These are phyloP conservation scores for Neonectria magnoliae DNA, from an alignment of 2,329 filamentous ascomycete genomes.

Conservation along the genomic window DNA sequence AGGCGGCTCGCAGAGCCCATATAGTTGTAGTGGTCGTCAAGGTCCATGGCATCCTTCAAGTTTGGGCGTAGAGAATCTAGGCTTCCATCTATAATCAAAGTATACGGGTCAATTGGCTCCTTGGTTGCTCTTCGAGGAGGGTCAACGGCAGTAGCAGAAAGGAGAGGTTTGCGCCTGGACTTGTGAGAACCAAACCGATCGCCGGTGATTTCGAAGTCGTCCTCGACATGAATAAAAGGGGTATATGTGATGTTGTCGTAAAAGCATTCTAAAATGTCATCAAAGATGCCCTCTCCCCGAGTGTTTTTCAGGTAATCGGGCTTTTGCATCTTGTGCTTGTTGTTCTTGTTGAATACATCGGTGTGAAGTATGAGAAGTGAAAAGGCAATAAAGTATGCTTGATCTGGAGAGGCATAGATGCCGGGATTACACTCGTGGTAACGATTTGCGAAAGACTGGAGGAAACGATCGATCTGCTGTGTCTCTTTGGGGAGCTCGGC, in stretches of 20 bases:
- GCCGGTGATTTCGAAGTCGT: slow-evolving; percentile 83
- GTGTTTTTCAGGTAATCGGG: slow-evolving; percentile 95
- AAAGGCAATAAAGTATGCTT: slow-evolving; percentile 98
- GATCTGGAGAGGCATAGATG: slow-evolving; percentile 88
- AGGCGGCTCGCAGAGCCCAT: slow-evolving; percentile 79
- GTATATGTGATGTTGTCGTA: slow-evolving; percentile 99
- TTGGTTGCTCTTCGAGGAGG: slow-evolving; percentile 71
- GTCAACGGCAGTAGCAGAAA: slow-evolving; percentile 67
- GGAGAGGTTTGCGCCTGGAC: slow-evolving; percentile 74
- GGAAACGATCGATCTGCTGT: slow-evolving; percentile 94
- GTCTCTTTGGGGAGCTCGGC: slow-evolving; percentile 96
- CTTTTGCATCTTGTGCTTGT: slow-evolving; percentile 99
- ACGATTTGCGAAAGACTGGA: slow-evolving; percentile 93
- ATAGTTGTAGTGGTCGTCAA: slow-evolving; percentile 93
- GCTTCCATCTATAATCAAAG: slow-evolving; percentile 89
- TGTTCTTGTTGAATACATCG: slow-evolving; percentile 99
- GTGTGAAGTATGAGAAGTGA: slow-evolving; percentile 96
- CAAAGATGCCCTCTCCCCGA: slow-evolving; percentile 88
- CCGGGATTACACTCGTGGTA: slow-evolving; percentile 99
- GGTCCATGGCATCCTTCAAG: slow-evolving; percentile 88
- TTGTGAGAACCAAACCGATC: slow-evolving; percentile 78
- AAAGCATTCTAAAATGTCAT: slow-evolving; percentile 93
- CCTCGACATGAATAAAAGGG: slow-evolving; percentile 97
- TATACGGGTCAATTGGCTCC: slow-evolving; percentile 95
- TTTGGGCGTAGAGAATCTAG: slow-evolving; percentile 84